Percentiles rank a stretch among this genome's conserved stretches.
Conservation (phyloP, 345 rosid species). For the Linum tenue region DNA sequence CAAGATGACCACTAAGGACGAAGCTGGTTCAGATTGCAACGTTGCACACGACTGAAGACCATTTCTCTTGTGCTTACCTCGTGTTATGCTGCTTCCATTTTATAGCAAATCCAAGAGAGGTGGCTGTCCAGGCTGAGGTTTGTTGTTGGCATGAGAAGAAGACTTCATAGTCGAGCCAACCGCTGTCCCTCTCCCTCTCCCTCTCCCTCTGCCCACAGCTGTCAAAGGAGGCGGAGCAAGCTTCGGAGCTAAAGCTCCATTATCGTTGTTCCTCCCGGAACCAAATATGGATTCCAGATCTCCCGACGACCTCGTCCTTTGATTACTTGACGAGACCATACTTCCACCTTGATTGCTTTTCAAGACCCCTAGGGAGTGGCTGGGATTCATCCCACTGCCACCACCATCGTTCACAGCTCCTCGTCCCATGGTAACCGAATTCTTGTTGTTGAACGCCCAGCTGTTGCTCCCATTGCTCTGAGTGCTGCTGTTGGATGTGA, state of each 20-base stretch:
- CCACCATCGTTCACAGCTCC: slow-evolving; percentile 22
- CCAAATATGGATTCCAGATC: slow-evolving; percentile 64
- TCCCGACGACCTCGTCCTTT: slow-evolving; percentile 31
- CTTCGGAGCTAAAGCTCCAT: slow-evolving; percentile 35
- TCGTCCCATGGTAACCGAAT: slow-evolving; percentile 32
- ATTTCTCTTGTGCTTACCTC: background rate
- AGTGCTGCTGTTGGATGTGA: slow-evolving; percentile 18
- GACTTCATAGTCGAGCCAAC: slow-evolving; percentile 30
- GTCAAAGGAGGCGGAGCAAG: slow-evolving; percentile 85
- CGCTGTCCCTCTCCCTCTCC: slow-evolving; percentile 51
- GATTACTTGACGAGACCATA: slow-evolving; percentile 27
- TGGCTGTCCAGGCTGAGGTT: slow-evolving; percentile 44
- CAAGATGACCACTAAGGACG: too few species aligned
- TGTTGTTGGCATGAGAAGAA: slow-evolving; percentile 19
- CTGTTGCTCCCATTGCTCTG: slow-evolving; percentile 26
- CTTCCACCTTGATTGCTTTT: slow-evolving; percentile 50
- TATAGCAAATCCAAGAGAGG: slow-evolving; percentile 66
- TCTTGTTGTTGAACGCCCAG: slow-evolving; percentile 46
- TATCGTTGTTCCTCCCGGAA: slow-evolving; percentile 45
- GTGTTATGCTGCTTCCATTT: slow-evolving; percentile 1
- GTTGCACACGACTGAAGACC: background rate
- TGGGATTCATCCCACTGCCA: slow-evolving; percentile 23
- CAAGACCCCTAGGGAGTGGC: slow-evolving; percentile 39
- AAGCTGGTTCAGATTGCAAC: too few species aligned
- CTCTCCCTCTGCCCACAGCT: slow-evolving; percentile 72